Evolutionary conservation across 306 rosid species (phyloP).

Genomic region (Datisca glomerata): DNA sequence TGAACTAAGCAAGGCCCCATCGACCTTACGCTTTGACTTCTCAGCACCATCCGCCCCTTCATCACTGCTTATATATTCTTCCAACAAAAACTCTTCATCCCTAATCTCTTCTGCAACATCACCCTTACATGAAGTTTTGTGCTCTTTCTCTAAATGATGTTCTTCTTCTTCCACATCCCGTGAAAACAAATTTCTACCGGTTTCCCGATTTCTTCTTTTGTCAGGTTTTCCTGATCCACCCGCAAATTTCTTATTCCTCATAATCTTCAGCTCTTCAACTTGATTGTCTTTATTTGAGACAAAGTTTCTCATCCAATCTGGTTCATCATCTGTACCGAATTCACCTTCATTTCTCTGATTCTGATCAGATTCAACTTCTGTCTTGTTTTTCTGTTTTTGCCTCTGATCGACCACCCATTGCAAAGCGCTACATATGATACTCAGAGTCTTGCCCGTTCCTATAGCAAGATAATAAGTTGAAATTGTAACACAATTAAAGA

Average conservation of each 20-base stretch:
- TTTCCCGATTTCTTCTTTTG: slow-evolving; percentile 14
- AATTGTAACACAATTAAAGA: too few species aligned
- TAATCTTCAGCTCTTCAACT: slow-evolving; percentile 21
- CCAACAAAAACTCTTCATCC: slow-evolving; percentile 70
- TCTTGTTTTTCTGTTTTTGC: slow-evolving; percentile 22
- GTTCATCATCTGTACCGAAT: slow-evolving; percentile 58
- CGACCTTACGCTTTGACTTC: slow-evolving; percentile 48
- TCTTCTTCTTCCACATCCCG: slow-evolving; percentile 16
- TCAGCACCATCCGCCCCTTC: slow-evolving; percentile 28
- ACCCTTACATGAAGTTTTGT: slow-evolving; percentile 16
- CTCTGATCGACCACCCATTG: slow-evolving; percentile 77
- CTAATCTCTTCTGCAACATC: slow-evolving; percentile 25
- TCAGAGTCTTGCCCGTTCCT: slow-evolving; percentile 94
- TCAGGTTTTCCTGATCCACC: slow-evolving; percentile 18
- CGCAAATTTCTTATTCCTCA: slow-evolving; percentile 24
- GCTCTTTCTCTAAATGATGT: slow-evolving; percentile 17
- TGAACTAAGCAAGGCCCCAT: slow-evolving; percentile 25
- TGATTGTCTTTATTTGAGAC: slow-evolving; percentile 24
- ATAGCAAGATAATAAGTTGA: slow-evolving; percentile 8
- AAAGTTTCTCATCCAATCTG: slow-evolving; percentile 83
- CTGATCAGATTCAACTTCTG: slow-evolving; percentile 13
- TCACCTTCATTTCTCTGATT: slow-evolving; percentile 14
- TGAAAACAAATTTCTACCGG: slow-evolving; percentile 18
- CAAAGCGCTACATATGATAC: slow-evolving; percentile 83
- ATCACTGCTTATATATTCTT: slow-evolving; percentile 70